These are phyloP conservation scores for Neurospora tetrasperma DNA, from an alignment of 495 filamentous ascomycete genomes.

Conservation along the genomic window DNA sequence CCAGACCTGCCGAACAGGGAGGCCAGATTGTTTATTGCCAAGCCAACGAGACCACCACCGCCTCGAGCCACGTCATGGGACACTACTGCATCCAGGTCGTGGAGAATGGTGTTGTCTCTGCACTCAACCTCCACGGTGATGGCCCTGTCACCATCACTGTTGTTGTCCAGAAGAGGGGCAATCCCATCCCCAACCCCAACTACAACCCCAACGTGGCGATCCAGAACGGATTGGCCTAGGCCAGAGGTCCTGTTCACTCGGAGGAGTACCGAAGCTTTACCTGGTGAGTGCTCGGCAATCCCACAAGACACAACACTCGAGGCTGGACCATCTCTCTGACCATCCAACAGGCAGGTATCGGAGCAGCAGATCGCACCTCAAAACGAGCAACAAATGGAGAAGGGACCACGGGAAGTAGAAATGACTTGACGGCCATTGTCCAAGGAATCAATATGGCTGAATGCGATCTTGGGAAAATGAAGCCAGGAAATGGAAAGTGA, in stretches of 20 bases:
- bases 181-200: background rate
- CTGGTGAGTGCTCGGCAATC: background rate
- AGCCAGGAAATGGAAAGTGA: background rate
- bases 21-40: background rate
- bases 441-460: background rate
- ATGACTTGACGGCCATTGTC: too few relatives aligned
- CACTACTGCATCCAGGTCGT: background rate
- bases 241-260: background rate
- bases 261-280: background rate
- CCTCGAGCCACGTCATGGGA: background rate
- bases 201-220: background rate
- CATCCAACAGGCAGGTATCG: background rate
- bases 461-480: background rate
- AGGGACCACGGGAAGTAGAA: too few relatives aligned
- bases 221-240: background rate
- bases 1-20: too few relatives aligned
- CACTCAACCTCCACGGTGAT: background rate
- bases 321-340: background rate
- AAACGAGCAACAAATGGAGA: too few relatives aligned
- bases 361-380: too few relatives aligned
- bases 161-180: background rate
- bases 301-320: background rate
- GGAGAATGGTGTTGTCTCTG: background rate
- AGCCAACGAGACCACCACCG: background rate
- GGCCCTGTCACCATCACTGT: background rate